Percentiles rank a stretch among this genome's conserved stretches.
Conservation (phyloP, 2,329 filamentous ascomycete species). For the Aulographum hederae region DNA sequence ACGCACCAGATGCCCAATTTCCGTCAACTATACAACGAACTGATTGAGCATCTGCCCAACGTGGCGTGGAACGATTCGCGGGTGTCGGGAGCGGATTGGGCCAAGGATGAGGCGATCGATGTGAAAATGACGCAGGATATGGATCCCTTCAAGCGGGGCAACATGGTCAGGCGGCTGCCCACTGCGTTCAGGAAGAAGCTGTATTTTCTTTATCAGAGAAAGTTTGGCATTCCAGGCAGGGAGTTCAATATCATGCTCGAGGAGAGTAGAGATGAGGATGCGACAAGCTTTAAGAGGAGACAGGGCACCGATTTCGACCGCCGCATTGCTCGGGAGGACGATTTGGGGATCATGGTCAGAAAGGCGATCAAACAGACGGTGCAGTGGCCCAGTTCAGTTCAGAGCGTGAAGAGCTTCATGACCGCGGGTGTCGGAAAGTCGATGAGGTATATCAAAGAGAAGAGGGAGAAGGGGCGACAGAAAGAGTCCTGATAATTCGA, state of each 20-base stretch:
- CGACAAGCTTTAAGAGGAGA: constrained; percentile 47
- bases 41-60: constrained; percentile 82
- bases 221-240: constrained; percentile 65
- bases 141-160: constrained; percentile 75
- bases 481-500: no score
- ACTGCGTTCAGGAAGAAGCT: constrained; percentile 72
- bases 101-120: constrained; percentile 39
- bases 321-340: constrained; percentile 57
- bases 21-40: constrained; percentile 71
- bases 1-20: constrained; percentile 82
- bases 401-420: constrained; percentile 68
- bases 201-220: constrained; percentile 89
- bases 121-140: constrained; percentile 70
- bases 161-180: constrained; percentile 89
- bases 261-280: constrained; percentile 50
- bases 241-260: constrained; percentile 79
- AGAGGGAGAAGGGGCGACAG: constrained; percentile 40
- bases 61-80: constrained; percentile 40
- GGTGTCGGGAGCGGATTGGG: constrained; percentile 32
- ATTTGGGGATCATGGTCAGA: constrained; percentile 53
- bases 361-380: constrained; percentile 74
- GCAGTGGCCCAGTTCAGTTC: constrained; percentile 75
- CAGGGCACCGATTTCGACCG: constrained; percentile 75
- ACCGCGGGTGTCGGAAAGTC: constrained; percentile 58
- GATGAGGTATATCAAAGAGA: constrained; percentile 65